Percentiles rank a stretch among this genome's conserved stretches.
Conservation (phyloP, 768 basidiomycete species). For the Tubosaeta sp. region DNA sequence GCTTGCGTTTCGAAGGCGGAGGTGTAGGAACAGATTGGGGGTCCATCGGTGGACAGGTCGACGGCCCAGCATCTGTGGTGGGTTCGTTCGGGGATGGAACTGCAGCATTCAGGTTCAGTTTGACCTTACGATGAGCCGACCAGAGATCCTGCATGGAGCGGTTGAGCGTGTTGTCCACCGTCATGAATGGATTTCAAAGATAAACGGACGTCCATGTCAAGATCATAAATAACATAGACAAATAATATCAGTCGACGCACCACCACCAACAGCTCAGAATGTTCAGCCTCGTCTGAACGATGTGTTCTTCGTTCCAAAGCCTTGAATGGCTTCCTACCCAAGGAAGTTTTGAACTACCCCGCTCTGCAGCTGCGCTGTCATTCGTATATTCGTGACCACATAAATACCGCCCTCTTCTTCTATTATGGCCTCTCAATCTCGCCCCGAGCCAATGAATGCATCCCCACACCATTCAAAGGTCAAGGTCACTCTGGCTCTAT, state of each 20-base stretch:
- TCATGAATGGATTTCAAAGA: conserved; percentile 6
- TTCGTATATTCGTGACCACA: conserved; percentile 11
- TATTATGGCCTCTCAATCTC: conserved; percentile 31
- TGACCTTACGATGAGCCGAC: conserved; percentile 62
- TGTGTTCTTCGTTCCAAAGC: background rate
- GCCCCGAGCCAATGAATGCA: conserved; percentile 73
- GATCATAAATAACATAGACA: conserved; percentile 15
- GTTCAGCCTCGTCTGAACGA: conserved; percentile 14
- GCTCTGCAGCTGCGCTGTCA: conserved; percentile 3
- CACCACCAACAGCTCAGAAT: conserved; percentile 14
- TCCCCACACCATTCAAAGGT: conserved; percentile 77
- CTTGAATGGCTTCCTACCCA: conserved; percentile 12
- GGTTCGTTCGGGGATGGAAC: conserved; percentile 17
- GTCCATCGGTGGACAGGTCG: conserved; percentile 1
- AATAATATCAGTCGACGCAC: conserved; percentile 10
- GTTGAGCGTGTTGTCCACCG: conserved; percentile 65
- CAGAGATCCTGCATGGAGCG: conserved; percentile 77
- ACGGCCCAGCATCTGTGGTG: conserved; percentile 9
- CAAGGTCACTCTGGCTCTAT: conserved; percentile 58
- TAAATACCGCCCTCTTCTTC: conserved; percentile 6
- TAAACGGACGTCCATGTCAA: conserved; percentile 11
- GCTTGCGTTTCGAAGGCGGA: conserved; percentile 55
- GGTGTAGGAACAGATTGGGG: background rate
- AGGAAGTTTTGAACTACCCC: conserved; percentile 4
- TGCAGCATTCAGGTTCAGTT: conserved; percentile 59